These are phyloP conservation scores for Neurospora sp. DNA, from an alignment of 495 filamentous ascomycete genomes.

Conservation along the genomic window DNA sequence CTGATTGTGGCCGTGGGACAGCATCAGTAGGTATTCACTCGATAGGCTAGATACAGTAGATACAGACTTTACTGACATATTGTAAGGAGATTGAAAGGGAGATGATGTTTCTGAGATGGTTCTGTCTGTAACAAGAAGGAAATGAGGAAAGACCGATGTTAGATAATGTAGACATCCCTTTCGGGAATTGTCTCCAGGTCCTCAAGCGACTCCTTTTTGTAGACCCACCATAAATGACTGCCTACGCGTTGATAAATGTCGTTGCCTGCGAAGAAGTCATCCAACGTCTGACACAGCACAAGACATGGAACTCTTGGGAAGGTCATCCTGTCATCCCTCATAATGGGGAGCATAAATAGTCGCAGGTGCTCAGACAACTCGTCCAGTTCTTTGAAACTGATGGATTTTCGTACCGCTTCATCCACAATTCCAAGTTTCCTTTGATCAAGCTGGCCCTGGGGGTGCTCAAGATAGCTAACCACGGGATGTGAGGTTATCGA, in stretches of 20 bases:
- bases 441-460: not conserved
- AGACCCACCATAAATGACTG: not conserved
- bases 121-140: not conserved
- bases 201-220: not conserved
- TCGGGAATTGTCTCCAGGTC: not conserved
- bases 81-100: not conserved
- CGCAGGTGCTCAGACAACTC: not conserved
- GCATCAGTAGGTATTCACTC: not conserved
- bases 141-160: not conserved
- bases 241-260: not conserved
- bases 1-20: not conserved
- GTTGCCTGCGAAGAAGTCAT: not conserved
- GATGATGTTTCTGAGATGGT: not conserved
- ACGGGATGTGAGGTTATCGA: not conserved
- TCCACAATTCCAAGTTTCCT: not conserved
- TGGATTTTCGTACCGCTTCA: not conserved
- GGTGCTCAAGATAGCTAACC: not conserved
- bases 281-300: not conserved
- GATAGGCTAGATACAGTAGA: not conserved
- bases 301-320: no score
- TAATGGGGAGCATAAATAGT: not conserved
- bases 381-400: not conserved
- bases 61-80: not conserved
- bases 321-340: no score
- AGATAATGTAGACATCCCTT: not conserved